Evolutionary conservation across 441 rosid genomes (phyloP), one percentile per base, ranked within the genome.

Genomic region (Gossypium lobatum): DNA sequence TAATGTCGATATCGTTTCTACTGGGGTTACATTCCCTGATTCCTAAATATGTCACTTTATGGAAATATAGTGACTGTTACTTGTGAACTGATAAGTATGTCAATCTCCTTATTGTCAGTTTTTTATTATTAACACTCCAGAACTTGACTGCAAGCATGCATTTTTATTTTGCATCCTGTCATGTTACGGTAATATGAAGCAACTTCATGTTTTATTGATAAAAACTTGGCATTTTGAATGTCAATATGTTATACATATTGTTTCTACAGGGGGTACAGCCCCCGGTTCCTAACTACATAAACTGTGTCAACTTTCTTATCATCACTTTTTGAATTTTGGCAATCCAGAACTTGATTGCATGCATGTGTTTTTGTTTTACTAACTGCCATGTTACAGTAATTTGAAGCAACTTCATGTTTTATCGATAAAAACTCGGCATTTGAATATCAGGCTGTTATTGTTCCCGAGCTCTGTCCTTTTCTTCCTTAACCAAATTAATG

Each of bases 31-130:
- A 87, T 83, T 7, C 90, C 93, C 52, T 80, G 91, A 20, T 88
- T 90, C 77, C 77, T 88, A 68, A 90, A 83, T 52, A 85, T 87
- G 91, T 90, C 93, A 1, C 81, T 87, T n/a, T 85, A 85, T 73
- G 93, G 93, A 66, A 85, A 93, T 11, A 85, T 93, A 48, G 87
- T 85, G 93, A 87, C 86, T 34, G 86, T 88, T 54, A 83, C 89
- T 26, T 85, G 87, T 16, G 93, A 88, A 80, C 76, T 85, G 74
- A 83, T 83, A 79, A 88, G 93, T 87, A 87, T 14, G 90, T 81
- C 46, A 1, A 14, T 48, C 11, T 76, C 45, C 8, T 50, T 28
- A 17, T 20, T n/a, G 11, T 14, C 42, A 7, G 53, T 55, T 4
- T 34, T 11, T 13, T 2, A 31, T 39, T 64, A 42, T 10, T 6